Percentiles rank a stretch among this genome's conserved stretches.
Evolutionary conservation across 371 early-diverging fungal genomes (phyloP).

Genomic region (Dinochytrium kinnereticum): DNA sequence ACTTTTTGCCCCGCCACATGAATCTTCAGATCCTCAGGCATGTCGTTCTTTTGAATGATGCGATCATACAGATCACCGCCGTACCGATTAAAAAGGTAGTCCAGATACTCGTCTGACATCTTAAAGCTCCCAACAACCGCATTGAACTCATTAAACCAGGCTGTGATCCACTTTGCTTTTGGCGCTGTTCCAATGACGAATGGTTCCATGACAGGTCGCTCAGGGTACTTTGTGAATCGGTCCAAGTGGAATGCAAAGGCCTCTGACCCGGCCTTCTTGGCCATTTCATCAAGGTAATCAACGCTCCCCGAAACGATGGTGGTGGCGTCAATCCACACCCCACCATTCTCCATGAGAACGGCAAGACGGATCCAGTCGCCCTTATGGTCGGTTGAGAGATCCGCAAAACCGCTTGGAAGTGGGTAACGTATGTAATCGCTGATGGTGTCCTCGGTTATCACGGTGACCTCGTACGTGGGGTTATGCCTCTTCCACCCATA

Average conservation of each 20-base stretch:
- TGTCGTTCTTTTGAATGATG: background rate
- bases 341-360: constrained; percentile 5
- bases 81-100: background rate
- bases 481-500: background rate
- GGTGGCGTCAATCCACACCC: background rate
- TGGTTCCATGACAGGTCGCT: background rate
- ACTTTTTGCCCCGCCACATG: background rate
- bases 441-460: background rate
- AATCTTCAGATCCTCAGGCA: background rate
- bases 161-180: background rate
- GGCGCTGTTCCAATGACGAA: background rate
- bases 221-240: background rate
- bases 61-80: background rate
- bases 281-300: background rate
- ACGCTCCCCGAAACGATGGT: too few species aligned
- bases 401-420: background rate
- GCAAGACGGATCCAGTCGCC: constrained; percentile 15
- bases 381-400: background rate
- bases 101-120: background rate
- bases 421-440: background rate
- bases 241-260: background rate
- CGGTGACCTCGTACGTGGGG: background rate
- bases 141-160: background rate
- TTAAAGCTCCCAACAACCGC: background rate
- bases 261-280: background rate